Evolutionary conservation across 2,329 filamentous ascomycete species (phyloP).

Genomic region (Trichoderma hamatum): DNA sequence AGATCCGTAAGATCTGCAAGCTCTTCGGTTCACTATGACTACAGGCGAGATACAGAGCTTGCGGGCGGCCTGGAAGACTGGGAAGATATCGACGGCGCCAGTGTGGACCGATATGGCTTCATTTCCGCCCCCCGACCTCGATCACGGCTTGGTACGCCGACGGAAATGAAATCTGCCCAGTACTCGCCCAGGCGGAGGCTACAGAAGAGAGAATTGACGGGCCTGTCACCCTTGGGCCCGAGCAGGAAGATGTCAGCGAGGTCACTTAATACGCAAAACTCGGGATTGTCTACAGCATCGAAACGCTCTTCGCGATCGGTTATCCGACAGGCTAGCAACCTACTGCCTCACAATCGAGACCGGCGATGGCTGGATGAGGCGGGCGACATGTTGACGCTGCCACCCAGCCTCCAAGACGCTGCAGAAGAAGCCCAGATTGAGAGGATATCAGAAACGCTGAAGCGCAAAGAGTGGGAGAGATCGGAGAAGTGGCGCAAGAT

Average conservation of each 20-base stretch:
- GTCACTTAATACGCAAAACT: slow-evolving; percentile 61
- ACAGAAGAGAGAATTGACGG: slow-evolving; percentile 41
- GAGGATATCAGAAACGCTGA: slow-evolving; percentile 57
- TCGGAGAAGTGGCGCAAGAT: slow-evolving; percentile 70
- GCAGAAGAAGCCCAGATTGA: slow-evolving; percentile 59
- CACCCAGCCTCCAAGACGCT: slow-evolving; percentile 59
- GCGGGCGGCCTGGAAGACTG: slow-evolving; percentile 67
- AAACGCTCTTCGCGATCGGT: slow-evolving; percentile 58
- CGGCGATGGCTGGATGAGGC: slow-evolving; percentile 66
- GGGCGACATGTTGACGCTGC: slow-evolving; percentile 66
- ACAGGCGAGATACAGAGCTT: slow-evolving; percentile 49
- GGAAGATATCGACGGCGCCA: slow-evolving; percentile 63
- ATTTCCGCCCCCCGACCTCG: slow-evolving; percentile 56
- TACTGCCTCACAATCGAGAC: slow-evolving; percentile 63
- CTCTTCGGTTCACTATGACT: slow-evolving; percentile 48
- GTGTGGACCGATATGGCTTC: slow-evolving; percentile 71
- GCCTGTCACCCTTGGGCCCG: slow-evolving; percentile 48
- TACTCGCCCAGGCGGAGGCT: slow-evolving; percentile 51
- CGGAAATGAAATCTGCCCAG: slow-evolving; percentile 47
- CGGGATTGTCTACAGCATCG: slow-evolving; percentile 54
- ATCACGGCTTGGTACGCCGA: slow-evolving; percentile 47
- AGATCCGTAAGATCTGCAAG: slow-evolving; percentile 48
- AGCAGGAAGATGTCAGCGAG: slow-evolving; percentile 60
- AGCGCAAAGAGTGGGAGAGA: slow-evolving; percentile 64
- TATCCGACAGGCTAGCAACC: slow-evolving; percentile 60